These are phyloP conservation scores for Kodamaea restingae DNA, from an alignment of 805 yeast species.

Conservation along the genomic window DNA sequence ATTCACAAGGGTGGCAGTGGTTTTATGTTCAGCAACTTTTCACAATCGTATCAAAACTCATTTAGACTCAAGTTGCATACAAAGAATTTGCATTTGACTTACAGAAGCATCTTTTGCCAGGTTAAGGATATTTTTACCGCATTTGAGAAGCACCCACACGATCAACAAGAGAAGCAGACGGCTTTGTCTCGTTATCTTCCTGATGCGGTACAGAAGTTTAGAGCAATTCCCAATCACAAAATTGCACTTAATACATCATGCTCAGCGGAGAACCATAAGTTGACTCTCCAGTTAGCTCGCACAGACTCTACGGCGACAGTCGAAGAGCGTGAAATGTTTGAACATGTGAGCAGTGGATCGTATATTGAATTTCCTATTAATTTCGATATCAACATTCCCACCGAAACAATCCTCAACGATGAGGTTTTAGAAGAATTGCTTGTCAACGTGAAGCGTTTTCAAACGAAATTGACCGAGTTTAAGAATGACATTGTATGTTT, in stretches of 20 bases:
- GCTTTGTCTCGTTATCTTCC: background rate
- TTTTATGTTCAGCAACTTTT: slow-evolving; percentile 22
- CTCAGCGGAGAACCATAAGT: slow-evolving; percentile 20
- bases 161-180: background rate
- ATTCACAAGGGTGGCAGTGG: slow-evolving; percentile 10
- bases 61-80: slow-evolving; percentile 19
- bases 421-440: slow-evolving; percentile 44
- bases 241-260: slow-evolving; percentile 28
- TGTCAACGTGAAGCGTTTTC: slow-evolving; percentile 53
- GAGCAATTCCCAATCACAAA: slow-evolving; percentile 6
- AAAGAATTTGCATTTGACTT: slow-evolving; percentile 17
- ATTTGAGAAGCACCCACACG: slow-evolving; percentile 1
- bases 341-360: slow-evolving; percentile 19
- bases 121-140: slow-evolving; percentile 6
- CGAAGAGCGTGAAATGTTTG: slow-evolving; percentile 14
- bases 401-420: slow-evolving; percentile 28
- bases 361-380: slow-evolving; percentile 34
- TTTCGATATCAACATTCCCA: slow-evolving; percentile 27
- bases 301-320: slow-evolving; percentile 17
- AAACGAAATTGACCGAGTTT: slow-evolving; percentile 40
- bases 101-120: slow-evolving; percentile 17
- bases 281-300: slow-evolving; percentile 19
- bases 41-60: slow-evolving; percentile 18
- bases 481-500: slow-evolving; percentile 41
- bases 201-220: slow-evolving; percentile 2